phyloP scores from a whole-genome alignment of 2,329 filamentous ascomycete genomes.

The Fusarium irregulare region DNA sequence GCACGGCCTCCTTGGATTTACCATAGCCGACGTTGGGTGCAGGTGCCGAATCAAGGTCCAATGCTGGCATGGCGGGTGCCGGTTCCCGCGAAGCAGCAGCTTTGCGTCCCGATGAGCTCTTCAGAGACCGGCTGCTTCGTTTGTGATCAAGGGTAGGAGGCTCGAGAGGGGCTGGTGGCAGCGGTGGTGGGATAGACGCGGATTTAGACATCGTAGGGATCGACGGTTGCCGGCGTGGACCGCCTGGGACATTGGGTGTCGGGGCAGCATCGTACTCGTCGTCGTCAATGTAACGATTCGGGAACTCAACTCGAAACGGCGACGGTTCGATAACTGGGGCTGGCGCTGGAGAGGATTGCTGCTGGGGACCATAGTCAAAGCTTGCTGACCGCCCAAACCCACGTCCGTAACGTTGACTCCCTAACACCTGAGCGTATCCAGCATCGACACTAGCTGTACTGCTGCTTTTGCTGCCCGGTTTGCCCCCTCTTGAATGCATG shows the following conservation, averaged over 20 bases:
- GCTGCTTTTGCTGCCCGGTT: conserved; percentile 78
- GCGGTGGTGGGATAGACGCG: conserved; percentile 48
- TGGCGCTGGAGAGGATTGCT: conserved; percentile 43
- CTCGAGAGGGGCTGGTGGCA: conserved; percentile 54
- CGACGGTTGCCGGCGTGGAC: conserved; percentile 68
- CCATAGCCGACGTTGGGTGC: conserved; percentile 69
- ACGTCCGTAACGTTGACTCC: conserved; percentile 68
- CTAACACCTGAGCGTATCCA: conserved; percentile 67
- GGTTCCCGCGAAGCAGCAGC: conserved; percentile 45
- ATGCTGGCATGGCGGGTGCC: conserved; percentile 46
- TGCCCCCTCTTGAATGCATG: conserved; percentile 64
- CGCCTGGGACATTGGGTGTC: conserved; percentile 83
- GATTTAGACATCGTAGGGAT: conserved; percentile 52
- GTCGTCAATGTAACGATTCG: conserved; percentile 57
- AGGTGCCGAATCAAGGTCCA: conserved; percentile 65
- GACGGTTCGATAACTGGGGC: conserved; percentile 44
- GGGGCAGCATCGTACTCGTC: conserved; percentile 83
- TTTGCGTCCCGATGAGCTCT: conserved; percentile 57
- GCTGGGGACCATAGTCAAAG: conserved; percentile 73
- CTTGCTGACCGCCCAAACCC: conserved; percentile 73
- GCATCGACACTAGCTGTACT: conserved; percentile 74
- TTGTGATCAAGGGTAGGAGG: conserved; percentile 61
- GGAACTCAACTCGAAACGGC: conserved; percentile 62
- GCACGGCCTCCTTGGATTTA: conserved; percentile 65
- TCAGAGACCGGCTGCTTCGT: conserved; percentile 68